Evolutionary conservation across 2,329 filamentous ascomycete species (phyloP).

Genomic region (Cryphonectria naterciae): DNA sequence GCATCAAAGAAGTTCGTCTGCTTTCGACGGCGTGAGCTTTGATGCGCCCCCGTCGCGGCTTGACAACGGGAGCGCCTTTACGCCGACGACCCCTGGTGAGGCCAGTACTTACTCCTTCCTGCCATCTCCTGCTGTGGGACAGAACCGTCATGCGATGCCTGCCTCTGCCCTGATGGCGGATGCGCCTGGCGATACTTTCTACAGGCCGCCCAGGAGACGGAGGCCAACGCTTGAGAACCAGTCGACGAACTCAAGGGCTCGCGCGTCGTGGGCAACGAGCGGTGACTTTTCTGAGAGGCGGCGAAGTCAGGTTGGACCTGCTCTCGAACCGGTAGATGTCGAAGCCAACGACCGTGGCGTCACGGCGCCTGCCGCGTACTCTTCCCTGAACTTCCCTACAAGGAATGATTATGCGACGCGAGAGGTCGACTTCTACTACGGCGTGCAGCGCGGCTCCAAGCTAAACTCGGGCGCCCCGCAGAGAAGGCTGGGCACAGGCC

Average conservation of each 20-base stretch:
- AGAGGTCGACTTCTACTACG: constrained; percentile 97
- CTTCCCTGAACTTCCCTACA: constrained; percentile 53
- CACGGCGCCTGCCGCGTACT: constrained; percentile 42
- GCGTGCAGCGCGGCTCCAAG: constrained; percentile 79
- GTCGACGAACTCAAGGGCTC: constrained; percentile 44
- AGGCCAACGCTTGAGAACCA: constrained; percentile 49
- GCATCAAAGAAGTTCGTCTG: constrained; percentile 54
- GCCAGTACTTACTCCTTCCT: constrained; percentile 74
- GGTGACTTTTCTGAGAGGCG: constrained; percentile 45
- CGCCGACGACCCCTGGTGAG: constrained; percentile 74
- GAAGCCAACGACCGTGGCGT: constrained; percentile 45
- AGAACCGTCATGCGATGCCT: constrained; percentile 47
- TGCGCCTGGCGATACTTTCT: constrained; percentile 77
- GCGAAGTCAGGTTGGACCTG: constrained; percentile 41
- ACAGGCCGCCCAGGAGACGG: constrained; percentile 76
- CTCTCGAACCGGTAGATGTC: constrained; percentile 45
- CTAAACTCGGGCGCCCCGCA: constrained; percentile 80
- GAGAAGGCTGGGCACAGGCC: constrained; percentile 87
- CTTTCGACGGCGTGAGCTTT: constrained; percentile 53
- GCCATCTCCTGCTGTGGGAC: constrained; percentile 56
- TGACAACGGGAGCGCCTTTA: constrained; percentile 65
- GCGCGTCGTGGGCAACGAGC: constrained; percentile 42
- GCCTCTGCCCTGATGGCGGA: constrained; percentile 51
- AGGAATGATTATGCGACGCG: constrained; percentile 88
- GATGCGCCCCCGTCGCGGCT: constrained; percentile 51